phyloP scores from a whole-genome alignment of 306 rosid species.

The Prunus fruticosa region DNA sequence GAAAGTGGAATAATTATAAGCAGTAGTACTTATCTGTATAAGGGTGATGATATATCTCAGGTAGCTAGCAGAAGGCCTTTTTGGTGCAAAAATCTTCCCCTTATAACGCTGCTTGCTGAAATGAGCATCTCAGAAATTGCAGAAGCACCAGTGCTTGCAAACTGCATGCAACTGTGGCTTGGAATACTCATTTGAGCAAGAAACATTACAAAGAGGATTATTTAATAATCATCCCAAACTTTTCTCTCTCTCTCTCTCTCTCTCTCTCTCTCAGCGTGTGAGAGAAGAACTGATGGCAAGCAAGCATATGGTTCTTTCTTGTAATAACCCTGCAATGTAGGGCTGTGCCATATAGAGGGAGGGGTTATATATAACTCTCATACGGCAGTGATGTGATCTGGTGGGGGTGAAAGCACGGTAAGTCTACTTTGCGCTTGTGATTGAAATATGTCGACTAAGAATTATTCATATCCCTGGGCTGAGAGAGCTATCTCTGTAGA shows the following conservation, averaged over 20 bases:
- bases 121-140: constrained; percentile 67
- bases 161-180: constrained; percentile 24
- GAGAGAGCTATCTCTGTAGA: neutral
- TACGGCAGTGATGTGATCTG: neutral
- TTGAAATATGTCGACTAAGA: too few relatives aligned
- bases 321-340: neutral
- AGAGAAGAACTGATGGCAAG: too few relatives aligned
- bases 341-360: neutral
- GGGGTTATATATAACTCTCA: neutral
- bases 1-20: too few relatives aligned
- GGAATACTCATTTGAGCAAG: constrained; percentile 99
- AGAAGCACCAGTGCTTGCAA: constrained; percentile 7
- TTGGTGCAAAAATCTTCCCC: constrained; percentile 7
- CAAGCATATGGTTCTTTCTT: neutral
- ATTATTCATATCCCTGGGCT: too few relatives aligned
- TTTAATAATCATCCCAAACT: neutral
- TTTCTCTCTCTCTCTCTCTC: neutral
- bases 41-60: too few relatives aligned
- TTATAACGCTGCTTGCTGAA: constrained; percentile 59
- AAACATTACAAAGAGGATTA: constrained; percentile 48
- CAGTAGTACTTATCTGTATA: too few relatives aligned
- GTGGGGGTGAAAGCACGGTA: neutral
- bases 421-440: neutral
- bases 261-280: neutral
- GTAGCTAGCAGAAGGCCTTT: neutral